These are phyloP conservation scores for Mycosphaerella sp. DNA, from an alignment of 2,329 filamentous ascomycete species.

Conservation along the genomic window DNA sequence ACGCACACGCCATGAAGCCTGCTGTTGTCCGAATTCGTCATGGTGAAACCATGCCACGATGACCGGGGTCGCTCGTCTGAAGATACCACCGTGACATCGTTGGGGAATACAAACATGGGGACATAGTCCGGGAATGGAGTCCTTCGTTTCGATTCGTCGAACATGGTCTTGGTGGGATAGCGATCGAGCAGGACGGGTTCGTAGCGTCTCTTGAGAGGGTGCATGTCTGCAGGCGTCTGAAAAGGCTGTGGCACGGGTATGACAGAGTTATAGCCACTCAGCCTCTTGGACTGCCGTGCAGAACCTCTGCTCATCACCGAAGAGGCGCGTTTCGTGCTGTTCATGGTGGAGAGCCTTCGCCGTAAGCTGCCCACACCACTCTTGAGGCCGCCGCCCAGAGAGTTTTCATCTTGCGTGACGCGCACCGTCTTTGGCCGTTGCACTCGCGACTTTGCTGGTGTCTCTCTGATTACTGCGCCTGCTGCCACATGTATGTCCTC, in stretches of 20 bases:
- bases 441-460: slow-evolving; percentile 42
- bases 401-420: slow-evolving; percentile 64
- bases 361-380: slow-evolving; percentile 76
- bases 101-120: slow-evolving; percentile 98
- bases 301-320: slow-evolving; percentile 62
- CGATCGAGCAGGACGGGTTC: slow-evolving; percentile 93
- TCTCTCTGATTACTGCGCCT: slow-evolving; percentile 55
- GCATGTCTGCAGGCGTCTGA: slow-evolving; percentile 85
- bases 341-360: slow-evolving; percentile 94
- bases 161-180: slow-evolving; percentile 77
- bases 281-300: slow-evolving; percentile 72
- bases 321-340: slow-evolving; percentile 82
- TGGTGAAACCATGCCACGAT: slow-evolving; percentile 99
- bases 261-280: slow-evolving; percentile 98
- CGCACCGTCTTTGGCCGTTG: slow-evolving; percentile 74
- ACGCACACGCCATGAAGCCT: slow-evolving; percentile 89
- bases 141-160: slow-evolving; percentile 71
- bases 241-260: slow-evolving; percentile 90
- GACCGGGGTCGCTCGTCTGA: slow-evolving; percentile 88
- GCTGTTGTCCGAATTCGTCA: slow-evolving; percentile 88
- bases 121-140: slow-evolving; percentile 94
- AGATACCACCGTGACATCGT: slow-evolving; percentile 94
- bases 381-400: slow-evolving; percentile 39
- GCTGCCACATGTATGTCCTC: slow-evolving; percentile 87
- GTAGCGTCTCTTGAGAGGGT: slow-evolving; percentile 86